A percentile compares a stretch with the other conserved stretches of the same genome.
Evolutionary conservation across 495 filamentous ascomycete genomes (phyloP).

Genomic region (Neurospora cerealis): DNA sequence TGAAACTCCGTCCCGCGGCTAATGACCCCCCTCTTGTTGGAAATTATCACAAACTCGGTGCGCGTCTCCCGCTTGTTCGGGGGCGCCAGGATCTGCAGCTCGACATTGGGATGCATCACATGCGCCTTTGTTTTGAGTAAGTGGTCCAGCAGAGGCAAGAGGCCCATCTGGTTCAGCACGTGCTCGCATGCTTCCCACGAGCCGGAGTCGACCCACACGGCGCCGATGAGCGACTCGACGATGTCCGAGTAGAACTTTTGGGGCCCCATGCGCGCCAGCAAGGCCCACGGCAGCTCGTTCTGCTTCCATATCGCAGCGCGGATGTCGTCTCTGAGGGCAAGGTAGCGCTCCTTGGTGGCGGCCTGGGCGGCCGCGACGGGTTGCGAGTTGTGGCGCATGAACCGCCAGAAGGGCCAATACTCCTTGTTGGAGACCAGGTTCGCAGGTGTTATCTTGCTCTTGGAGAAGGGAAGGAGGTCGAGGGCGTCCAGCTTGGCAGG

Average conservation of each 20-base stretch:
- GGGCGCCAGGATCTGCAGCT: constrained; percentile 44
- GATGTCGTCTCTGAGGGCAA: constrained; percentile 40
- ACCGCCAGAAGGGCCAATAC: constrained; percentile 50
- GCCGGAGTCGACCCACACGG: constrained; percentile 77
- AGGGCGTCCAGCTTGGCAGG: background rate
- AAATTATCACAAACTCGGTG: background rate
- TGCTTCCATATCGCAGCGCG: constrained; percentile 31
- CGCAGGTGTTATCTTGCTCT: background rate
- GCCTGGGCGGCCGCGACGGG: constrained; percentile 33
- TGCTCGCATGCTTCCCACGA: constrained; percentile 42
- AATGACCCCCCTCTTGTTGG: background rate
- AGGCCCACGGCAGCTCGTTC: constrained; percentile 61
- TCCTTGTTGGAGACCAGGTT: constrained; percentile 7
- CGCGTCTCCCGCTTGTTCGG: background rate
- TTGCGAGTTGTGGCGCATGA: constrained; percentile 49
- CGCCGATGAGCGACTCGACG: constrained; percentile 71
- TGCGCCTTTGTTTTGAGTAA: constrained; percentile 50
- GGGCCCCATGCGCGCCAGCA: constrained; percentile 52
- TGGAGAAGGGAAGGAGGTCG: constrained; percentile 10
- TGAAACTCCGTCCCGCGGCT: constrained; percentile 23
- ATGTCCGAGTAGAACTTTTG: constrained; percentile 84
- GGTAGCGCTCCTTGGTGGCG: constrained; percentile 38
- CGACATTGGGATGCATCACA: constrained; percentile 66
- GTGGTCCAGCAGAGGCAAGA: constrained; percentile 52
- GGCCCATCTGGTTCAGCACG: constrained; percentile 53